Conservation (phyloP, 225 moss, liverwort and hornwort genomes). For the Ulota crispa region DNA sequence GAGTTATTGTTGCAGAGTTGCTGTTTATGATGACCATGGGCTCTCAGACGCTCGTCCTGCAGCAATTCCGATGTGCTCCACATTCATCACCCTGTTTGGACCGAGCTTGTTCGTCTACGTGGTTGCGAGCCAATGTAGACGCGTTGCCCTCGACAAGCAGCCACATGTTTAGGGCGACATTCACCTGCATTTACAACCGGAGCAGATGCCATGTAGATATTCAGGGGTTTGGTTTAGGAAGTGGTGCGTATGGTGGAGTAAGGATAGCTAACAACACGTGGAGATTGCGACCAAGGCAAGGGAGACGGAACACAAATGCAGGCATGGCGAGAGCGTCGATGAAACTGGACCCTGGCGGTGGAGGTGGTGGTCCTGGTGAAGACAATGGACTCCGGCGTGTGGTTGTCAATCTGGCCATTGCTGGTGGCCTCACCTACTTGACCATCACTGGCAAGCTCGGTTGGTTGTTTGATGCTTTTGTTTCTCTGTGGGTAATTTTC, state of each 20-base stretch:
- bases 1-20: neutral
- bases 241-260: slow-evolving; percentile 22
- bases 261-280: slow-evolving; percentile 18
- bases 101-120: slow-evolving; percentile 12
- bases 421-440: slow-evolving; percentile 90
- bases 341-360: slow-evolving; percentile 71
- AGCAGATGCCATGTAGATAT: neutral
- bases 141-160: slow-evolving; percentile 35
- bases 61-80: slow-evolving; percentile 24
- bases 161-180: slow-evolving; percentile 18
- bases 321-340: slow-evolving; percentile 59
- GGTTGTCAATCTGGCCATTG: slow-evolving; percentile 78
- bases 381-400: slow-evolving; percentile 72
- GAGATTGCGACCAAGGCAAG: slow-evolving; percentile 10
- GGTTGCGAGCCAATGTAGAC: slow-evolving; percentile 35
- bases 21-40: slow-evolving; percentile 9
- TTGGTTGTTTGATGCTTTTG: slow-evolving; percentile 90
- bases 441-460: slow-evolving; percentile 95
- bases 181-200: neutral
- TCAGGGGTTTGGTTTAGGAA: slow-evolving; percentile 27
- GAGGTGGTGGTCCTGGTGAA: slow-evolving; percentile 44
- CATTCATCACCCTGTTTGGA: neutral
- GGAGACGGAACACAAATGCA: neutral
- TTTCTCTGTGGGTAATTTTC: slow-evolving; percentile 85
- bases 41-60: slow-evolving; percentile 29